Evolutionary conservation across 108 stramenopile genomes (phyloP).

Genomic region (Nitzschia putrida): DNA sequence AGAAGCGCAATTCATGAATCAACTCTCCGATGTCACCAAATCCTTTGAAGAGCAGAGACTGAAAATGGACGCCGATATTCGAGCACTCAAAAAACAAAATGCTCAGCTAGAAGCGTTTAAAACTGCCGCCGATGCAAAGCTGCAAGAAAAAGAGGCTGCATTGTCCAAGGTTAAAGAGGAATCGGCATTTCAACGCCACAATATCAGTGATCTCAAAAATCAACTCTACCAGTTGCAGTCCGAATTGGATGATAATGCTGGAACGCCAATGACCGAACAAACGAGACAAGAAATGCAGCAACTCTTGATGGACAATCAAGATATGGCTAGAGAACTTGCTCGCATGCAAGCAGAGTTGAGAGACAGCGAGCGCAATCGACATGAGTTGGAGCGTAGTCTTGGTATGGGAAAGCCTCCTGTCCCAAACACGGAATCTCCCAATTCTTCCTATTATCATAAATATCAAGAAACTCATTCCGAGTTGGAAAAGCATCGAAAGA

Average conservation of each 20-base stretch:
- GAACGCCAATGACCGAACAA: conserved; percentile 16
- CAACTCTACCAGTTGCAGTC: conserved; percentile 71
- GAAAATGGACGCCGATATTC: conserved; percentile 23
- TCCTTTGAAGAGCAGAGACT: conserved; percentile 13
- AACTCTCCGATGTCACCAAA: conserved; percentile 30
- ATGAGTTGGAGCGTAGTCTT: conserved; percentile 17
- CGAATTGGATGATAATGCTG: conserved; percentile 62
- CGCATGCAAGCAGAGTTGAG: conserved; percentile 24
- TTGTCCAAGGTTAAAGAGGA: conserved; percentile 64
- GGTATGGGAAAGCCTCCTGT: conserved; percentile 11
- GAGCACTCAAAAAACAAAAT: conserved; percentile 28
- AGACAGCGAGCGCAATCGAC: conserved; percentile 2
- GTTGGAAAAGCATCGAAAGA: conserved; percentile 20
- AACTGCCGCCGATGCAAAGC: conserved; percentile 39
- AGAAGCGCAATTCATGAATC: conserved; percentile 58
- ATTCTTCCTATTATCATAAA: conserved; percentile 19
- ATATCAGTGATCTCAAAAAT: conserved; percentile 70
- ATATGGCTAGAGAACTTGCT: conserved; percentile 35
- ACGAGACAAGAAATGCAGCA: conserved; percentile 37
- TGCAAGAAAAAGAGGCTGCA: conserved; percentile 57
- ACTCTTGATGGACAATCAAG: conserved; percentile 35
- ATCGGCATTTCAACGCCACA: conserved; percentile 52
- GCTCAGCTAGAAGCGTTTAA: conserved; percentile 31
- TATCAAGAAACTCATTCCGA: conserved; percentile 44
- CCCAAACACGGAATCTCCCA: not conserved